Conservation (phyloP, 75 land plant species). For the Picea sitchensis region DNA sequence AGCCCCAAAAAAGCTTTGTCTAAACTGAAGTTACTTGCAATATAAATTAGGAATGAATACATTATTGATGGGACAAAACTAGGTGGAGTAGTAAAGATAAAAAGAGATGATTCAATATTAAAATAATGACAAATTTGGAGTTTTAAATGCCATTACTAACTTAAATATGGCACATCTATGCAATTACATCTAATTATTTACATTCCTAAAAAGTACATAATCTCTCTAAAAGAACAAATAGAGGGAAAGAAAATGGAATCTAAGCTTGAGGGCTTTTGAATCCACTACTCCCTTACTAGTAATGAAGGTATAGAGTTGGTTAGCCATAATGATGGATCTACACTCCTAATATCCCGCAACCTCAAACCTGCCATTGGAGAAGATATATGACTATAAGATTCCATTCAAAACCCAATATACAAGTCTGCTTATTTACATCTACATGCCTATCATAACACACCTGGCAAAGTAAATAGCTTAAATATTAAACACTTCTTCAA, state of each 20-base stretch:
- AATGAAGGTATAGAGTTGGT: constrained; percentile 85
- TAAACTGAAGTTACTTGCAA: no score
- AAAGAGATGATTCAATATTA: not conserved
- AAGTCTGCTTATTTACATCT: no score
- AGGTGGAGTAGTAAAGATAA: not conserved
- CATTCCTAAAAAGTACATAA: no score
- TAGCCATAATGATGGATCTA: constrained; percentile 94
- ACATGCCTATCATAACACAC: no score
- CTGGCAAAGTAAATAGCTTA: no score
- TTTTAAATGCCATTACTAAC: not conserved
- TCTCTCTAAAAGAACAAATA: no score
- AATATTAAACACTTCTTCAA: no score
- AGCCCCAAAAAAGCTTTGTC: not conserved
- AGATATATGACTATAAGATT: no score
- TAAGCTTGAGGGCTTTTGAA: no score
- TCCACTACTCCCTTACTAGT: constrained; percentile 42
- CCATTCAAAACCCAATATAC: no score
- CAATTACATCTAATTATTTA: not conserved
- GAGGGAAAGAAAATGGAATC: no score
- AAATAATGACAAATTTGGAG: not conserved
- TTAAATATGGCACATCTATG: not conserved
- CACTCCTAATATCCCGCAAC: constrained; percentile 86
- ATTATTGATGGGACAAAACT: not conserved
- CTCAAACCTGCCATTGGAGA: constrained; percentile 61
- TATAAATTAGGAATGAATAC: not conserved